Evolutionary conservation across 768 basidiomycete species (phyloP).

Genomic region (Phlebiopsis gigantea): DNA sequence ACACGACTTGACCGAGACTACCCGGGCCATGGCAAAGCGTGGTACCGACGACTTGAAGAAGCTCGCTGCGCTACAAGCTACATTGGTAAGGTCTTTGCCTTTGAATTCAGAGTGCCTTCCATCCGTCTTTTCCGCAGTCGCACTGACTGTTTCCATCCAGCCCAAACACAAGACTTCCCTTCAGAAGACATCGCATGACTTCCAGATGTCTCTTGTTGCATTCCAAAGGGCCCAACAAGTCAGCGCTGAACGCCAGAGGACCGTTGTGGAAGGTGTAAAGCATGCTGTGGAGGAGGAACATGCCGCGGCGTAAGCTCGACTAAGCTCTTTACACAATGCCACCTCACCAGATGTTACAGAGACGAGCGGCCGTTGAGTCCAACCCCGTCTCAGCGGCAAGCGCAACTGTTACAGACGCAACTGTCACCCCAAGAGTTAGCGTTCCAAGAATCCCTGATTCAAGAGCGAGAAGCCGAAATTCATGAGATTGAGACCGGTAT

Average conservation of each 20-base stretch:
- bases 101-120: background rate
- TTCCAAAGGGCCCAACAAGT: slow-evolving; percentile 91
- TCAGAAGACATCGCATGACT: slow-evolving; percentile 91
- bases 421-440: slow-evolving; percentile 90
- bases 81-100: slow-evolving; percentile 43
- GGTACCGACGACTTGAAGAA: slow-evolving; percentile 92
- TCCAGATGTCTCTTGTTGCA: slow-evolving; percentile 81
- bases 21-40: slow-evolving; percentile 91
- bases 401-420: slow-evolving; percentile 62
- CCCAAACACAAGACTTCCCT: slow-evolving; percentile 77
- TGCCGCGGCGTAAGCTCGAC: slow-evolving; percentile 22
- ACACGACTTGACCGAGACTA: slow-evolving; percentile 91
- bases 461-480: slow-evolving; percentile 92
- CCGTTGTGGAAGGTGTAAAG: slow-evolving; percentile 83
- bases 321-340: no score
- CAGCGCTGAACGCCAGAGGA: slow-evolving; percentile 85
- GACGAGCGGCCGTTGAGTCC: slow-evolving; percentile 25
- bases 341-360: slow-evolving; percentile 6
- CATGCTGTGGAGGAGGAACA: slow-evolving; percentile 75
- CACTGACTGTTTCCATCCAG: slow-evolving; percentile 30
- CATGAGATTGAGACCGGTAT: slow-evolving; percentile 96
- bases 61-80: slow-evolving; percentile 61
- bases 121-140: background rate
- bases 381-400: slow-evolving; percentile 59
- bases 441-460: slow-evolving; percentile 92